These are phyloP conservation scores for Aspergillus cristatus DNA, from an alignment of 495 filamentous ascomycete genomes.

Conservation along the genomic window DNA sequence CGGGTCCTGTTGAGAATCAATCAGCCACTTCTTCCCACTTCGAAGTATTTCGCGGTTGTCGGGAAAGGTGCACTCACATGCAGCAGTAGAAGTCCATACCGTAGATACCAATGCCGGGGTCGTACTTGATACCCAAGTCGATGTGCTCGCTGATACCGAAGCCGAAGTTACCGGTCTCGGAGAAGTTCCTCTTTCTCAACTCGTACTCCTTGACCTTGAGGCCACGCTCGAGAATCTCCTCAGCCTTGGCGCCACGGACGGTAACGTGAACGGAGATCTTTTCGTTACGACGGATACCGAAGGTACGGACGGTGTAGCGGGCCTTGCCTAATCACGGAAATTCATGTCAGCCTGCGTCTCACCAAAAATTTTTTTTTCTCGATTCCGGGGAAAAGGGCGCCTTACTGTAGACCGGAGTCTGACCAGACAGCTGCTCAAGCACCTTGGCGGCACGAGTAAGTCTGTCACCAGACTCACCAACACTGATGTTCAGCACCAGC, in stretches of 20 bases:
- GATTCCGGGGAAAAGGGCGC: neutral
- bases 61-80: conserved; percentile 54
- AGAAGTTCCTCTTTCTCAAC: conserved; percentile 97
- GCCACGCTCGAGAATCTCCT: conserved; percentile 99
- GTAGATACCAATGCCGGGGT: conserved; percentile 98
- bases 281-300: conserved; percentile 99
- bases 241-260: conserved; percentile 98
- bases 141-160: conserved; percentile 99
- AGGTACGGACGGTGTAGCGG: conserved; percentile 99
- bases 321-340: conserved; percentile 67
- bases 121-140: conserved; percentile 99
- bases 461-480: conserved; percentile 99
- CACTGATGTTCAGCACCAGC: conserved; percentile 99
- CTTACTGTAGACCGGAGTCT: conserved; percentile 98
- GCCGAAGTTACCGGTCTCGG: conserved; percentile 98
- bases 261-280: conserved; percentile 99
- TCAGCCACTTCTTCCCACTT: conserved; percentile 15
- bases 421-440: conserved; percentile 97
- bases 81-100: conserved; percentile 99
- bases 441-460: conserved; percentile 99
- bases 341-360: conserved; percentile 11
- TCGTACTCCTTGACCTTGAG: conserved; percentile 99
- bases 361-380: neutral
- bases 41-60: neutral
- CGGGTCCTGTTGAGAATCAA: conserved; percentile 63